Base-by-base conservation (phyloP, 1,284 basidiomycete species). In the Agroathelia rolfsii region DNA sequence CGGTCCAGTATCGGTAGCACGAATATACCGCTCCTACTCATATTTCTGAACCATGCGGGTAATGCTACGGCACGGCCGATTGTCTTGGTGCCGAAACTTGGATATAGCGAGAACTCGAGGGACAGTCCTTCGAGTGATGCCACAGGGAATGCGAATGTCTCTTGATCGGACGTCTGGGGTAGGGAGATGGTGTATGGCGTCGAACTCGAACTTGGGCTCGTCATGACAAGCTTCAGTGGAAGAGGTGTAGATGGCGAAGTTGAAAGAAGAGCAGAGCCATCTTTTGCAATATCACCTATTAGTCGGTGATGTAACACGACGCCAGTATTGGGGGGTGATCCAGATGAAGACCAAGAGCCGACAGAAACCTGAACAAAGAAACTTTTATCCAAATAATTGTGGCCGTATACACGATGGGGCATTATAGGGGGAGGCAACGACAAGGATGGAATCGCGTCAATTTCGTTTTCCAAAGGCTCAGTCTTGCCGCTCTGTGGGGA, bases 361-460 rank as follows among this genome's bases (percentile, higher is more conserved):
- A 95, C 75, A 1, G 81, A 78, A 28, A 99, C 69, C 47, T 95
- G 87, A 5, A 98, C 77, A 15, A 98, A 69, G 46, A 79, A 77
- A 34, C 81, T 80, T 52, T 81, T 84, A 55, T 96, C 92, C 24
- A 97, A 67, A 59, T 88, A 90, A 48, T 86, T 89, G 58, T 92
- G 87, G 3, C 87, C 87, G 50, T 90, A 92, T 18, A 88, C 80
- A 33, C 85, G 75, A 54, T 90, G 87, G 5, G 95, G 93, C 69
- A 99, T 96, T 59, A 97, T 97, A 2, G 95, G 95, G 1, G 95
- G 95, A 4, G 95, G 95, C 14, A 99, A 69, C 14, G 86, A 90
- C 6, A 99, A 65, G 4, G 85, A 85, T 4, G 95, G 95, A 40
- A 99, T 99, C 38, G 83, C 66, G 51, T 99, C 95, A 25, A 86